A percentile compares a stretch with the other conserved stretches of the same genome.
Conservation (phyloP, 257 asterid genomes). For the Ilex aquifolium region DNA sequence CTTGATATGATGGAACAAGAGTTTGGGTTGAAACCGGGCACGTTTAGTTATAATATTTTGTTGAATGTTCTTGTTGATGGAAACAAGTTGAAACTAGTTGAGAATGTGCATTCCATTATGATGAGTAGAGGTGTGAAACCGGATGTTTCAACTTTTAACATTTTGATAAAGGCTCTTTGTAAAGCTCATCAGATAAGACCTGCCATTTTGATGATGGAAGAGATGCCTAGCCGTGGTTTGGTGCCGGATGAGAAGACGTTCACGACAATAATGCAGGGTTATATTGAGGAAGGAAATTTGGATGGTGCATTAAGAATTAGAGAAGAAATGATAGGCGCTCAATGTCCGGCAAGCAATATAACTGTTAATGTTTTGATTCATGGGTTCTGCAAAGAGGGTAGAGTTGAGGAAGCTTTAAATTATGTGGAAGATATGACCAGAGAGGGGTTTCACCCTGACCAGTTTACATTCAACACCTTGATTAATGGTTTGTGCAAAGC, state of each 20-base stretch:
- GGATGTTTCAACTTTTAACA: conserved; percentile 79
- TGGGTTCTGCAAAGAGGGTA: conserved; percentile 78
- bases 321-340: conserved; percentile 70
- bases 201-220: conserved; percentile 90
- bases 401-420: conserved; percentile 61
- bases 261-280: conserved; percentile 87
- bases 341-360: conserved; percentile 49
- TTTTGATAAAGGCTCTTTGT: conserved; percentile 81
- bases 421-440: conserved; percentile 59
- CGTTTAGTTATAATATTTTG: conserved; percentile 54
- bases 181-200: conserved; percentile 90
- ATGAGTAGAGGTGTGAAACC: conserved; percentile 40
- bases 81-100: conserved; percentile 66
- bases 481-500: conserved; percentile 76
- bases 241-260: conserved; percentile 81
- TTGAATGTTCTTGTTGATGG: conserved; percentile 88
- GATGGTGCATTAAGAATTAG: conserved; percentile 73
- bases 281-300: conserved; percentile 74
- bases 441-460: conserved; percentile 69
- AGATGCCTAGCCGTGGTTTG: conserved; percentile 64
- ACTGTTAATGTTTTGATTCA: conserved; percentile 67
- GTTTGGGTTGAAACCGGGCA: conserved; percentile 49
- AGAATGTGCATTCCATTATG: conserved; percentile 72
- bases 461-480: conserved; percentile 67
- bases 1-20: conserved; percentile 66